Conservation (phyloP, 2,329 filamentous ascomycete genomes). For the Colletotrichum nymphaeae region DNA sequence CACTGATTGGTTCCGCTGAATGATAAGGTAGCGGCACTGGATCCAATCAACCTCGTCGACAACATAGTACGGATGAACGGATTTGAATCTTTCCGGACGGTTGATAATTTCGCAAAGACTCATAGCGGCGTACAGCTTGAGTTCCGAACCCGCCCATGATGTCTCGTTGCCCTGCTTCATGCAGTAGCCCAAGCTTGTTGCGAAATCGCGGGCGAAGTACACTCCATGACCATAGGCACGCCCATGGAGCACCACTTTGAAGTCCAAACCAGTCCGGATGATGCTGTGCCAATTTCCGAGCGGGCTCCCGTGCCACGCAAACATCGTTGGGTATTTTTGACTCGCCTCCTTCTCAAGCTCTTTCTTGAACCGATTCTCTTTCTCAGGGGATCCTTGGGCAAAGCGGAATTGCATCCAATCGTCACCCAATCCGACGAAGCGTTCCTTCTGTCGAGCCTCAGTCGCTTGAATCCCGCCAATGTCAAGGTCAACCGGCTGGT, state of each 20-base stretch:
- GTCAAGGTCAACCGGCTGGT: conserved; percentile 47
- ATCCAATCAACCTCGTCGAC: conserved; percentile 86
- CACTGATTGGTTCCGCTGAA: conserved; percentile 34
- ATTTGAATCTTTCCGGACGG: conserved; percentile 70
- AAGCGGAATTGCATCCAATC: conserved; percentile 85
- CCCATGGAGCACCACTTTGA: conserved; percentile 70
- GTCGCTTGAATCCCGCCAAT: background rate
- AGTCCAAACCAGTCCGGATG: conserved; percentile 84
- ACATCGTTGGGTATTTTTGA: conserved; percentile 72
- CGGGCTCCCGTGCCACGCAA: conserved; percentile 87
- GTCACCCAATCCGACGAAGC: conserved; percentile 70
- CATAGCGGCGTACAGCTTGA: conserved; percentile 70
- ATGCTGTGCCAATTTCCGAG: conserved; percentile 91
- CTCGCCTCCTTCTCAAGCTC: conserved; percentile 64
- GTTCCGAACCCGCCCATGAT: conserved; percentile 78
- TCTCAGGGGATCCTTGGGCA: conserved; percentile 88
- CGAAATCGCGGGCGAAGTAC: conserved; percentile 77
- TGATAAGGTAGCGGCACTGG: conserved; percentile 87
- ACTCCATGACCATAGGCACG: conserved; percentile 82
- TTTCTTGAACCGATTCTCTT: conserved; percentile 79
- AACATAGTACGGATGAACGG: conserved; percentile 72
- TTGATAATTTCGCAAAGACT: conserved; percentile 91
- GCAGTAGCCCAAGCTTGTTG: conserved; percentile 65
- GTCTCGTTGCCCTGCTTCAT: background rate
- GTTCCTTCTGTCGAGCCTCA: conserved; percentile 51